Evolutionary conservation across 179 eudicot species (phyloP).

Genomic region (Spergularia azorica): DNA sequence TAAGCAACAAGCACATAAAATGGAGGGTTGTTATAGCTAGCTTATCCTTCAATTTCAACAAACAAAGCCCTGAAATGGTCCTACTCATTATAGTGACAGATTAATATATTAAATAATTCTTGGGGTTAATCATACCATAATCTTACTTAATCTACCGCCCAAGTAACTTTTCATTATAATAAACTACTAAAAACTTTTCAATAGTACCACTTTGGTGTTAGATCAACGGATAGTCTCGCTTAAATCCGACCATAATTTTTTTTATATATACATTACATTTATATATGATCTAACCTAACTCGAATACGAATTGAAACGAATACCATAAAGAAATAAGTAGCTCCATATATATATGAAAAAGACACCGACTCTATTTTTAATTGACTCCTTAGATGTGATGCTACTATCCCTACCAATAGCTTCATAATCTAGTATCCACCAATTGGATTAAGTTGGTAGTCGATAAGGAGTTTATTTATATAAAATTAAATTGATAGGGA

Average conservation of each 20-base stretch:
- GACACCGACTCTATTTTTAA: constrained; percentile 3
- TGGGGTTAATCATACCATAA: constrained; percentile 28
- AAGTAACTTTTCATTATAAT: constrained; percentile 22
- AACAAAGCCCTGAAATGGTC: constrained; percentile 21
- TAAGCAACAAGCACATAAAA: background rate
- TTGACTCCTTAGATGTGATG: constrained; percentile 8
- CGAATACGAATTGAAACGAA: background rate
- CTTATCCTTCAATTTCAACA: constrained; percentile 21
- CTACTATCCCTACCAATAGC: background rate
- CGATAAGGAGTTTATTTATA: constrained; percentile 1
- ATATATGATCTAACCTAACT: too few species aligned
- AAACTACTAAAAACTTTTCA: background rate
- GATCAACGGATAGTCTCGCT: too few species aligned
- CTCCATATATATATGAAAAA: background rate
- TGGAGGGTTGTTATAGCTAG: background rate
- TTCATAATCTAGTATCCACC: background rate
- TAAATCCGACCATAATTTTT: too few species aligned
- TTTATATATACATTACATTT: too few species aligned
- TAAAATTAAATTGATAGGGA: background rate
- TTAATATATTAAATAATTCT: constrained; percentile 5
- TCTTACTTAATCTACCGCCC: constrained; percentile 38
- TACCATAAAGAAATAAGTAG: too few species aligned
- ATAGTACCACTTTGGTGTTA: background rate
- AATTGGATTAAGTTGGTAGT: constrained; percentile 21
- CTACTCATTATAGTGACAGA: constrained; percentile 17